Percentiles rank a stretch among this genome's conserved stretches.
phyloP scores from a whole-genome alignment of 306 rosid species.

The Datisca glomerata region DNA sequence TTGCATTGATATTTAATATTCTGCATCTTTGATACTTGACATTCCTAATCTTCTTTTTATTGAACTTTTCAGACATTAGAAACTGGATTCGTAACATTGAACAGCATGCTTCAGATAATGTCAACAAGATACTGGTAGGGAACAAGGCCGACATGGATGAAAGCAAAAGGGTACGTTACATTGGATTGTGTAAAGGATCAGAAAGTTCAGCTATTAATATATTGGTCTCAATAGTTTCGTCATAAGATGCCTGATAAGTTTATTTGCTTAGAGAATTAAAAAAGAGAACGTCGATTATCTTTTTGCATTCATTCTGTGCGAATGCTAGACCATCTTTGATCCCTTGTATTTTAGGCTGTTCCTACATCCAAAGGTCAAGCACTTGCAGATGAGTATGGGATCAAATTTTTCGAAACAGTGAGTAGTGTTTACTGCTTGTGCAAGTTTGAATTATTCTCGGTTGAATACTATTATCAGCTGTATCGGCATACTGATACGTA shows the following conservation, averaged over 20 bases:
- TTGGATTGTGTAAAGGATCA: slow-evolving; percentile 10
- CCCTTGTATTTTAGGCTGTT: slow-evolving; percentile 43
- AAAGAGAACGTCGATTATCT: too few species aligned
- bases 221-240: too few species aligned
- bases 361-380: slow-evolving; percentile 94
- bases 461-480: not conserved
- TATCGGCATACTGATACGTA: slow-evolving; percentile 7
- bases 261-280: too few species aligned
- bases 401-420: slow-evolving; percentile 91
- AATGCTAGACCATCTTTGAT: too few species aligned
- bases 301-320: too few species aligned
- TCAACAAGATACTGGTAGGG: slow-evolving; percentile 88
- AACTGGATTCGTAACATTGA: slow-evolving; percentile 96
- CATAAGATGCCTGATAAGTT: too few species aligned
- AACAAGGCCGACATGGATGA: slow-evolving; percentile 98
- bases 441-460: too few species aligned
- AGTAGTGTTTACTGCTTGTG: slow-evolving; percentile 24
- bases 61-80: slow-evolving; percentile 73
- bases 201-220: too few species aligned
- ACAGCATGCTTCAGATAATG: slow-evolving; percentile 93
- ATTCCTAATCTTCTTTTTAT: too few species aligned
- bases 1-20: too few species aligned
- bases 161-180: slow-evolving; percentile 69
- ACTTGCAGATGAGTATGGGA: slow-evolving; percentile 91
- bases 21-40: too few species aligned